A percentile compares a stretch with the other conserved stretches of the same genome.
These are phyloP conservation scores for Cichorium intybus DNA, from an alignment of 140 eudicot species.

Conservation along the genomic window DNA sequence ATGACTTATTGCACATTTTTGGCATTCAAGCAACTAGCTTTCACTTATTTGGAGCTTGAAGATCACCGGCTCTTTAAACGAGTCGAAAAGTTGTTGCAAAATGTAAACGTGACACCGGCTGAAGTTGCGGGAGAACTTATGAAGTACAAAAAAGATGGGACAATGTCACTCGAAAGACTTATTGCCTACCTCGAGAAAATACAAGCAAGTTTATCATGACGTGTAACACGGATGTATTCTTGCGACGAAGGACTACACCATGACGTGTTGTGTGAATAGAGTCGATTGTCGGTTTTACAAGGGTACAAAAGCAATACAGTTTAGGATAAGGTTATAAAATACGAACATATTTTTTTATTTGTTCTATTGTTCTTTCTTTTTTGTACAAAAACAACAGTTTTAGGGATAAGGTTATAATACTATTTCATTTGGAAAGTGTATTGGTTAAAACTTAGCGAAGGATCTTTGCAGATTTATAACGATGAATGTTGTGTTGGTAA, in stretches of 20 bases:
- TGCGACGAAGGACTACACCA: not conserved
- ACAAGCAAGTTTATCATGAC: slow-evolving; percentile 11
- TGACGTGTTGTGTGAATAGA: not conserved
- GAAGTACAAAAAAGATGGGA: slow-evolving; percentile 26
- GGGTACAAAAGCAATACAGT: not conserved
- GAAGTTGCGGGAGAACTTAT: slow-evolving; percentile 43
- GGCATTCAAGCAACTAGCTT: slow-evolving; percentile 44
- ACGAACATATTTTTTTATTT: not conserved
- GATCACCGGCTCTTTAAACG: slow-evolving; percentile 31
- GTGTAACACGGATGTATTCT: not conserved
- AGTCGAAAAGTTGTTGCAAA: slow-evolving; percentile 25
- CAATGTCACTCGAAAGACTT: slow-evolving; percentile 27
- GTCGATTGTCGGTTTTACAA: not conserved
- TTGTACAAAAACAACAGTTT: too few species aligned
- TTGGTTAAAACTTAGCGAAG: too few species aligned
- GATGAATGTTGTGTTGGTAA: too few species aligned
- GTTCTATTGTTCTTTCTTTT: not conserved
- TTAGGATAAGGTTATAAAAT: not conserved
- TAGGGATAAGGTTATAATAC: too few species aligned
- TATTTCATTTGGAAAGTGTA: too few species aligned
- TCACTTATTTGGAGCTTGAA: slow-evolving; percentile 33
- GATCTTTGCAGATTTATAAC: too few species aligned
- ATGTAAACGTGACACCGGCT: slow-evolving; percentile 42
- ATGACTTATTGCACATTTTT: slow-evolving; percentile 49
- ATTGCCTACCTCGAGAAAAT: slow-evolving; percentile 30